A percentile compares a stretch with the other conserved stretches of the same genome.
phyloP scores from a whole-genome alignment of 208 protist species.

The Wallacemonas collosoma region DNA sequence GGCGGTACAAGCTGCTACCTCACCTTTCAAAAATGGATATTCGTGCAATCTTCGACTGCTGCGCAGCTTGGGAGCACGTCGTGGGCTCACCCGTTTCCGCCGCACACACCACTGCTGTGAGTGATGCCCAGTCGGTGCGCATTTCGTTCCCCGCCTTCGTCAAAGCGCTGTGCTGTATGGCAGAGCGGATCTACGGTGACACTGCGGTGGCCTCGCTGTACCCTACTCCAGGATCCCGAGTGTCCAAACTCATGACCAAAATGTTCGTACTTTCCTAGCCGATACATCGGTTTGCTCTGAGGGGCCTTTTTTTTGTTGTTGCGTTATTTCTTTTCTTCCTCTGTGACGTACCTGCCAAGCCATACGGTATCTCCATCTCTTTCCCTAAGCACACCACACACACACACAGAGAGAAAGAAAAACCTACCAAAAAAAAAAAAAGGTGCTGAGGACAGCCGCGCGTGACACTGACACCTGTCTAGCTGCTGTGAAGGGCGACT shows the following conservation, averaged over 20 bases:
- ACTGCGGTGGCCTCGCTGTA: constrained; percentile 40
- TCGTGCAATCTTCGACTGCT: constrained; percentile 47
- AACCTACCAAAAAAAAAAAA: background rate
- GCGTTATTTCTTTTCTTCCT: constrained; percentile 4
- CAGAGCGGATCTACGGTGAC: constrained; percentile 56
- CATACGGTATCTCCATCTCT: too few relatives aligned
- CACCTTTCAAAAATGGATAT: constrained; percentile 46
- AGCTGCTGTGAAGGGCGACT: too few relatives aligned
- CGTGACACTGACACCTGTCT: too few relatives aligned
- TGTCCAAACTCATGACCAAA: constrained; percentile 65
- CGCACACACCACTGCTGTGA: background rate
- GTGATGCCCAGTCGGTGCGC: constrained; percentile 23
- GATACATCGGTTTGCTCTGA: too few relatives aligned
- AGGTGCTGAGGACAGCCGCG: too few relatives aligned
- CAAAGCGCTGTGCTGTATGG: constrained; percentile 50
- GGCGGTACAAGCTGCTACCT: constrained; percentile 44
- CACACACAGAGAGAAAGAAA: constrained; percentile 1
- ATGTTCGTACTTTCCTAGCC: constrained; percentile 61
- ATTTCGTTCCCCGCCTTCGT: constrained; percentile 38
- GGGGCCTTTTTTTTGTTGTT: constrained; percentile 1
- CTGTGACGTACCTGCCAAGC: too few relatives aligned
- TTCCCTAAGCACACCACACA: background rate
- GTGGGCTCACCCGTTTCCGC: background rate
- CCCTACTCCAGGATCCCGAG: constrained; percentile 39
- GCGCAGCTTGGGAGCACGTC: constrained; percentile 22